phyloP scores from a whole-genome alignment of 805 yeast species.

The Lachancea sp. region DNA sequence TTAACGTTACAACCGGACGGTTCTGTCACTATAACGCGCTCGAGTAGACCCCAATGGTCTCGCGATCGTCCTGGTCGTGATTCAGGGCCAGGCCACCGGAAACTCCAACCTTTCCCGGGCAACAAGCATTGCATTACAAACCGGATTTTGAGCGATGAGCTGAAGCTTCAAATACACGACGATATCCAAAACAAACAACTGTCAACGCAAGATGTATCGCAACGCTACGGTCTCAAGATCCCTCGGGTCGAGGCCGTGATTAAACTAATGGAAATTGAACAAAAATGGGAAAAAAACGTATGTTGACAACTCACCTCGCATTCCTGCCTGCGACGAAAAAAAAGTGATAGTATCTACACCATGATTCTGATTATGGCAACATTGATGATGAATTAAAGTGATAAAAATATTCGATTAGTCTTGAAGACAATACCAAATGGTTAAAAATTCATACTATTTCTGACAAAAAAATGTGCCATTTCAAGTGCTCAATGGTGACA shows the following conservation, averaged over 20 bases:
- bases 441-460: conserved; percentile 35
- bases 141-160: conserved; percentile 47
- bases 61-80: conserved; percentile 13
- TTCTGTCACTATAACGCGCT: conserved; percentile 11
- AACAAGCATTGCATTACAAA: conserved; percentile 69
- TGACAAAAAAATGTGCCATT: conserved; percentile 10
- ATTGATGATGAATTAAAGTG: conserved; percentile 41
- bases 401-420: conserved; percentile 60
- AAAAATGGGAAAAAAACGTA: conserved; percentile 54
- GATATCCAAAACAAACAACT: conserved; percentile 48
- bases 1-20: conserved; percentile 22
- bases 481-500: neutral
- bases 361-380: neutral
- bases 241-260: conserved; percentile 87
- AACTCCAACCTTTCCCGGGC: conserved; percentile 74
- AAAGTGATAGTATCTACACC: neutral
- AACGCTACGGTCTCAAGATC: conserved; percentile 70
- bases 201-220: conserved; percentile 68
- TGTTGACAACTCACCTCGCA: conserved; percentile 38
- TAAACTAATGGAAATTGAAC: conserved; percentile 59
- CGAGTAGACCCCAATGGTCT: conserved; percentile 3
- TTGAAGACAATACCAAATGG: conserved; percentile 60
- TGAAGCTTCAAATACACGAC: conserved; percentile 54
- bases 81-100: conserved; percentile 14
- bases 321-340: no score